Base-by-base conservation (phyloP, 129 eudicot species). In the Gnaphalium uliginosum region DNA sequence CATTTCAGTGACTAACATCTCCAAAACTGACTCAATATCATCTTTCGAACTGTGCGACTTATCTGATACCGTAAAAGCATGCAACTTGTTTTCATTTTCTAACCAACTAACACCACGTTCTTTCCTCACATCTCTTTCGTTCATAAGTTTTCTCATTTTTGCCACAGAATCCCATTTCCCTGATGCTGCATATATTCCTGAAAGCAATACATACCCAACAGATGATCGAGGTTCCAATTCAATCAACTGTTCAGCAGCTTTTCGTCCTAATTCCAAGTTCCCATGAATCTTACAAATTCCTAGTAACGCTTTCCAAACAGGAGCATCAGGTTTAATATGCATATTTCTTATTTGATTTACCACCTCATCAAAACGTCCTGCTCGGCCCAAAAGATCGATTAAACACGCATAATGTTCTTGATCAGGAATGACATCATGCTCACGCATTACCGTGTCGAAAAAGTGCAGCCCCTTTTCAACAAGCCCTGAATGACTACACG, bases 361-460 rank as follows among this genome's bases (percentile, higher is more conserved):
- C 67, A 87, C 80, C 80, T 88, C 89, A 39, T 79, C 80, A 56
- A 90, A 89, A 63, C 60, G 35, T 51, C 98, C 96, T 11, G 96
- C 83, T 81, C 92, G 84, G 15, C 97, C 96, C 74, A 90, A 82
- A 50, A 93, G 88, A 82, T 88, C 96, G 21, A 88, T 77, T 64
- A 93, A 80, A 83, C 97, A 90, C 7, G 98, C 87, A 69, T 88
- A 93, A 80, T 93, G 98, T 74, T 89, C 96, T 76, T 80, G 87
- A 83, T 84, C 87, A 25, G 88, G 96, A 76, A 33, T 14, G 11
- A 85, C 75, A 8, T 70, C 53, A 66, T 85, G 80, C 78, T 79
- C 77, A 48, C 24, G 46, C 37, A 66, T 67, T 84, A 83, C 80
- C 10, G 74, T 85, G 54, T 85, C 79, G 37, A 94, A 87, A 50